Percentiles rank a stretch among this genome's conserved stretches.
Conservation (phyloP, 176 grass and related monocot genomes). For the Aegilops bicornis region DNA sequence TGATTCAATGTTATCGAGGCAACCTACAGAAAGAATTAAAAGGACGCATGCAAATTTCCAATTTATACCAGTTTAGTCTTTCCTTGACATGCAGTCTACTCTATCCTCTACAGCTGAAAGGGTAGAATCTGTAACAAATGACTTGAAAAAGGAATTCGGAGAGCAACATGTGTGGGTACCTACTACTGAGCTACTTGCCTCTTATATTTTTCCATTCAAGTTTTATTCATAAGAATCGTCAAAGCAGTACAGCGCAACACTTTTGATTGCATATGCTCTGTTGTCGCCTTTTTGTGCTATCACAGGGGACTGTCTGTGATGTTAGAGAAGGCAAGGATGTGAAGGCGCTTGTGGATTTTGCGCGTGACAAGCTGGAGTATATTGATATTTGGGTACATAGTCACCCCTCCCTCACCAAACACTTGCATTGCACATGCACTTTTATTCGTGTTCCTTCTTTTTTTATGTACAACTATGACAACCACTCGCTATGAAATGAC, state of each 20-base stretch:
- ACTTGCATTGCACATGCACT: neutral
- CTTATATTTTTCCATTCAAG: conserved; percentile 13
- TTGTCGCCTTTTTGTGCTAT: conserved; percentile 23
- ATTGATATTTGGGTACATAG: conserved; percentile 93
- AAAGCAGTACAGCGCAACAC: neutral
- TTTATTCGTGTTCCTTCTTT: neutral
- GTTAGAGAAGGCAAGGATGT: conserved; percentile 90
- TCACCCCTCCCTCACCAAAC: neutral
- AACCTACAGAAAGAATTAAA: conserved; percentile 9
- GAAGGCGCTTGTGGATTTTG: conserved; percentile 79
- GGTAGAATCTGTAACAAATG: conserved; percentile 57
- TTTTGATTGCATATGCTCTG: neutral
- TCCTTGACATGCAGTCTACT: conserved; percentile 52
- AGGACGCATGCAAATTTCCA: conserved; percentile 10
- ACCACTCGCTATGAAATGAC: conserved; percentile 1
- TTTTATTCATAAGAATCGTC: conserved; percentile 4
- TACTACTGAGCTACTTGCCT: conserved; percentile 41
- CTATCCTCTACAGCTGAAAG: conserved; percentile 69
- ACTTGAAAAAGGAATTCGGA: conserved; percentile 79
- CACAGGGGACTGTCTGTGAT: conserved; percentile 86
- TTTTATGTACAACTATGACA: neutral
- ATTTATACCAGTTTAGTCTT: conserved; percentile 45
- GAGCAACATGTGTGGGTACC: conserved; percentile 98
- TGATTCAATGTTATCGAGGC: neutral
- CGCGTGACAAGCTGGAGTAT: conserved; percentile 60